These are phyloP conservation scores for Asterionellopsis glacialis DNA, from an alignment of 108 stramenopile species.

Conservation along the genomic window DNA sequence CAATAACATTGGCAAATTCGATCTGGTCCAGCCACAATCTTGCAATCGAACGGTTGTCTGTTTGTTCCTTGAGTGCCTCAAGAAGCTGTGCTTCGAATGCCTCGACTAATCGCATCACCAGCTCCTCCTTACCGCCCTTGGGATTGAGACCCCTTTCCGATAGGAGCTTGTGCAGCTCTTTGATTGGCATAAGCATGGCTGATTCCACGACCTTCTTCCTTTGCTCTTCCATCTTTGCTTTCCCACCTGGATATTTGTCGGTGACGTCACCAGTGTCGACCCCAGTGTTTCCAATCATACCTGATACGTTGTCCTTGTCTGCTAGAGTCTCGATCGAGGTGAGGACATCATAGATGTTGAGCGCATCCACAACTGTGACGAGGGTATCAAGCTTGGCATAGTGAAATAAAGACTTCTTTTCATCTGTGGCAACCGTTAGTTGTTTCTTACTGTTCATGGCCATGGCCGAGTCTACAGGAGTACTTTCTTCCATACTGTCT, in stretches of 20 bases:
- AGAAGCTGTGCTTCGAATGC: neutral
- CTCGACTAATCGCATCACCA: neutral
- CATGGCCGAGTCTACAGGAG: no score
- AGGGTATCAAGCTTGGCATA: constrained; percentile 60
- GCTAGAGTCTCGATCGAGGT: constrained; percentile 13
- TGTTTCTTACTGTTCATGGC: constrained; percentile 16
- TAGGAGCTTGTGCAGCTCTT: neutral
- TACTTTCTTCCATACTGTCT: constrained; percentile 4
- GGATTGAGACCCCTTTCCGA: neutral
- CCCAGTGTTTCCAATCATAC: constrained; percentile 7
- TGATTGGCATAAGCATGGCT: no score
- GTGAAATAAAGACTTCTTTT: constrained; percentile 5
- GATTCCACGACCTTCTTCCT: no score
- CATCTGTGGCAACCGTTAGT: constrained; percentile 5
- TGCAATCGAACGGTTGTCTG: constrained; percentile 24
- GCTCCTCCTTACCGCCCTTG: neutral
- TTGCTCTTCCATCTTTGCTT: no score
- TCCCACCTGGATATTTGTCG: no score
- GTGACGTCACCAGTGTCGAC: neutral
- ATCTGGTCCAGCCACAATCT: constrained; percentile 77
- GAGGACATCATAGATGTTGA: constrained; percentile 44
- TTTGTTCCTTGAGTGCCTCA: neutral
- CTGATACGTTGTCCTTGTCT: constrained; percentile 1
- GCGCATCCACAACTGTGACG: constrained; percentile 83
- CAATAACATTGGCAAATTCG: constrained; percentile 83